phyloP scores from a whole-genome alignment of 495 filamentous ascomycete genomes.

The Neurospora hispaniola region DNA sequence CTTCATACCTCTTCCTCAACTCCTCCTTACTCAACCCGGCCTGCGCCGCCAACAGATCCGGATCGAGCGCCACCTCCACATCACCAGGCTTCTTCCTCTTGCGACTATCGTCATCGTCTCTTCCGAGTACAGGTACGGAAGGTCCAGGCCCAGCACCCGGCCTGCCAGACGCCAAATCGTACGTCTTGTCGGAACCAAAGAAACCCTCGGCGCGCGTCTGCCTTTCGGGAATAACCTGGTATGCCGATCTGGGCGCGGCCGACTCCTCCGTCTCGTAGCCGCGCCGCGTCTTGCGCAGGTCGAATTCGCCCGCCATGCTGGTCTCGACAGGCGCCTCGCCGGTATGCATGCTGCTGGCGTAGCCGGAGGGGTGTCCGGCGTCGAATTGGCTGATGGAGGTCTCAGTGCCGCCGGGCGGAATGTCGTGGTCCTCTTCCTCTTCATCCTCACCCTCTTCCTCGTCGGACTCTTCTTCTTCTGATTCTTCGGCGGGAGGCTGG shows the following conservation, averaged over 20 bases:
- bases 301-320: conserved; percentile 76
- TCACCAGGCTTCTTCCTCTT: conserved; percentile 95
- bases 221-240: conserved; percentile 84
- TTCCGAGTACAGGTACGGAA: conserved; percentile 52
- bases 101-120: conserved; percentile 60
- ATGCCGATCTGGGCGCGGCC: conserved; percentile 55
- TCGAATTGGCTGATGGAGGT: conserved; percentile 63
- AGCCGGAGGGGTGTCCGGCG: conserved; percentile 55
- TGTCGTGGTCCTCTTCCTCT: conserved; percentile 45
- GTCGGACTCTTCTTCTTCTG: conserved; percentile 67
- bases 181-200: conserved; percentile 88
- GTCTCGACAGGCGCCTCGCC: conserved; percentile 41
- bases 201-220: conserved; percentile 77
- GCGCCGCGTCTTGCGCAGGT: conserved; percentile 75
- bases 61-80: conserved; percentile 83
- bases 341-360: conserved; percentile 65
- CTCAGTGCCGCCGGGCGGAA: conserved; percentile 49
- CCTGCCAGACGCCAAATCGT: conserved; percentile 54
- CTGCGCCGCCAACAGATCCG: conserved; percentile 57
- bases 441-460: conserved; percentile 66
- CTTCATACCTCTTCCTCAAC: conserved; percentile 56
- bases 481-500: conserved; percentile 72
- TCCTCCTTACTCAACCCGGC: conserved; percentile 62
- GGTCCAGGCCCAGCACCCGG: conserved; percentile 11
- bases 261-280: conserved; percentile 86